A percentile compares a stretch with the other conserved stretches of the same genome.
phyloP scores from a whole-genome alignment of 2,329 filamentous ascomycete genomes.

The Moelleriella libera region DNA sequence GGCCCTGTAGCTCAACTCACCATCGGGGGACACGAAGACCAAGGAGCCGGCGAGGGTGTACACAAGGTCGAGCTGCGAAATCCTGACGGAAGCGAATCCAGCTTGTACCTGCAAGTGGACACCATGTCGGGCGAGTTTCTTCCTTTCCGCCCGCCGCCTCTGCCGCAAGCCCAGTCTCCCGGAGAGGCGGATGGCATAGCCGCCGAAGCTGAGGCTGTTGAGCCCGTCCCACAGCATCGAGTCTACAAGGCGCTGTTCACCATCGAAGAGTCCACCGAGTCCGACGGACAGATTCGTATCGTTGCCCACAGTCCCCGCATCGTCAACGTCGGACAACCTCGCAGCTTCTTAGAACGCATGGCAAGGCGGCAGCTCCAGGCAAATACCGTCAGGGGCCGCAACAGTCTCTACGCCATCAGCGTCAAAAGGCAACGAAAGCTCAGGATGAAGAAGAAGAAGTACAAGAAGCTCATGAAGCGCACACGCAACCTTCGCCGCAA shows the following conservation, averaged over 20 bases:
- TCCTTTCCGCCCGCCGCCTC: slow-evolving; percentile 76
- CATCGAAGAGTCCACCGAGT: slow-evolving; percentile 50
- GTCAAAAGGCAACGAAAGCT: slow-evolving; percentile 85
- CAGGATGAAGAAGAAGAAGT: slow-evolving; percentile 99
- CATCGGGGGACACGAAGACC: slow-evolving; percentile 25
- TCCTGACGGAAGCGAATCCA: slow-evolving; percentile 41
- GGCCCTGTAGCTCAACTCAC: slow-evolving; percentile 40
- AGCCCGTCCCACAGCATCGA: slow-evolving; percentile 31
- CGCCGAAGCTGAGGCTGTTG: slow-evolving; percentile 16
- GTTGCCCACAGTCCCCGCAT: slow-evolving; percentile 46
- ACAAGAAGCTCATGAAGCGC: slow-evolving; percentile 95
- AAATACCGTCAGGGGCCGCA: slow-evolving; percentile 35
- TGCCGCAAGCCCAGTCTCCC: slow-evolving; percentile 47
- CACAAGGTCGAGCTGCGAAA: slow-evolving; percentile 38
- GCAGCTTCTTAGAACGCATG: slow-evolving; percentile 58
- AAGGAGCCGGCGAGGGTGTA: slow-evolving; percentile 29
- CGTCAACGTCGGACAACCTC: slow-evolving; percentile 32
- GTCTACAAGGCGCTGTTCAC: slow-evolving; percentile 52
- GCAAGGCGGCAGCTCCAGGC: slow-evolving; percentile 47
- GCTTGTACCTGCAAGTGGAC: slow-evolving; percentile 52
- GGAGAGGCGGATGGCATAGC: slow-evolving; percentile 21
- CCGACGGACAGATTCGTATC: slow-evolving; percentile 45
- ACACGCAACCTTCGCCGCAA: slow-evolving; percentile 82
- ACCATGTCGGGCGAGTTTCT: slow-evolving; percentile 56
- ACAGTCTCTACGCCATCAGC: slow-evolving; percentile 67